A percentile compares a stretch with the other conserved stretches of the same genome.
Conservation (phyloP, 495 filamentous ascomycete species). For the Neurospora cerealis region DNA sequence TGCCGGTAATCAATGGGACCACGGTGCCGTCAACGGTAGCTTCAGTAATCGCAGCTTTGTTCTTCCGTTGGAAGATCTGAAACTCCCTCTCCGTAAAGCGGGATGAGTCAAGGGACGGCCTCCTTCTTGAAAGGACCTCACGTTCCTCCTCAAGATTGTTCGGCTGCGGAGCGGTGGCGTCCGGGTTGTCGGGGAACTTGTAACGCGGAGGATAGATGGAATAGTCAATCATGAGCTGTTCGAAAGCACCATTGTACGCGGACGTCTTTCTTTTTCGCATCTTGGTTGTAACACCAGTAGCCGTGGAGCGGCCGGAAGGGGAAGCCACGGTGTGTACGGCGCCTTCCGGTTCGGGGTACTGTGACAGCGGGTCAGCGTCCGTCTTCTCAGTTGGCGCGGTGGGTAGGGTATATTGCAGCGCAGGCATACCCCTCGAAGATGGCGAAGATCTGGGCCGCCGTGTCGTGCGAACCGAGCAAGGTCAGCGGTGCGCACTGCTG, state of each 20-base stretch:
- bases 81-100: background rate
- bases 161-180: background rate
- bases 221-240: constrained; percentile 26
- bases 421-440: constrained; percentile 12
- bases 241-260: constrained; percentile 23
- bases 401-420: background rate
- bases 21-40: constrained; percentile 1
- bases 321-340: background rate
- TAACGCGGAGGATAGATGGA: constrained; percentile 1
- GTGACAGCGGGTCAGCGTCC: background rate
- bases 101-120: constrained; percentile 9
- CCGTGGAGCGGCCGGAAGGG: too few species aligned
- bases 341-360: constrained; percentile 7
- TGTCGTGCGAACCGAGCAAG: constrained; percentile 12
- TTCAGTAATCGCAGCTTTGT: background rate
- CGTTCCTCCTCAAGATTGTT: background rate
- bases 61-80: background rate
- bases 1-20: constrained; percentile 4
- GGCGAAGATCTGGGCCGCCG: constrained; percentile 9
- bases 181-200: background rate
- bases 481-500: constrained; percentile 3
- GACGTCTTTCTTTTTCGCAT: constrained; percentile 8
- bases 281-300: too few species aligned
- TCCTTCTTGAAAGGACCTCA: background rate
- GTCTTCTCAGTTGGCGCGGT: too few species aligned